Base-by-base conservation (phyloP, 169 alveolate genomes). In the Eimeria acervulina region DNA sequence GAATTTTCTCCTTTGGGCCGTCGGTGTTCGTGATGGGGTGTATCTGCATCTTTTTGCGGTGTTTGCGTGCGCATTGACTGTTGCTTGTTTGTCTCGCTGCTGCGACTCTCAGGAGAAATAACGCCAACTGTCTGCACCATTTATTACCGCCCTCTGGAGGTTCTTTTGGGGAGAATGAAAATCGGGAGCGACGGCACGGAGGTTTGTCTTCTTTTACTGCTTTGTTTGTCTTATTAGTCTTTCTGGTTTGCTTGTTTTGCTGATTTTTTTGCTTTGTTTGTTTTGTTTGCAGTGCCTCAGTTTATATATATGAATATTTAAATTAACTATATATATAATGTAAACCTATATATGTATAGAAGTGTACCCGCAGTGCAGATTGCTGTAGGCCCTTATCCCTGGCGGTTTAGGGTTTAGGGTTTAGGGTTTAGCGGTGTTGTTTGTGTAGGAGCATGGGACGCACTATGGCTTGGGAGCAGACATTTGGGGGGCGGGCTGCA, bases 111-210 rank as follows among this genome's bases (percentile, higher is more conserved):
- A 90, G 99, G 99, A 6, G 98, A 98, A 51, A 95, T 97, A 83
- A 98, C 99, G 0, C 99, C 99, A 51, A 98, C 99, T 26, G 99
- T 98, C 55, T 98, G 99, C 95, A 98, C 99, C 2, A 96, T 98
- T 96, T 98, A 97, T 92, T 98, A 98, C 68, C 85, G 99, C 6
- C 99, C 99, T 13, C 96, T 98, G 42, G 99, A 98, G 74, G 99
- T 98, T 17, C 91, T 97, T 3, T 95, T 97, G 40, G 97, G 98
- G 12, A 92, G 97, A 63, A 97, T 97, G 95, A 97, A 95, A 26
- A 36, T 81, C 2, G 80, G 70, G 72, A 26, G 36, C 93, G 17
- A 40, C 80, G 59, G 93, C 61, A 8, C 31, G 42, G 93, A 38
- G 42, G 19, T 17, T 1, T 17, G 81, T 19, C 0, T 21, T 4